These are phyloP conservation scores for Euphorbia peplus DNA, from an alignment of 345 rosid genomes.

Conservation along the genomic window DNA sequence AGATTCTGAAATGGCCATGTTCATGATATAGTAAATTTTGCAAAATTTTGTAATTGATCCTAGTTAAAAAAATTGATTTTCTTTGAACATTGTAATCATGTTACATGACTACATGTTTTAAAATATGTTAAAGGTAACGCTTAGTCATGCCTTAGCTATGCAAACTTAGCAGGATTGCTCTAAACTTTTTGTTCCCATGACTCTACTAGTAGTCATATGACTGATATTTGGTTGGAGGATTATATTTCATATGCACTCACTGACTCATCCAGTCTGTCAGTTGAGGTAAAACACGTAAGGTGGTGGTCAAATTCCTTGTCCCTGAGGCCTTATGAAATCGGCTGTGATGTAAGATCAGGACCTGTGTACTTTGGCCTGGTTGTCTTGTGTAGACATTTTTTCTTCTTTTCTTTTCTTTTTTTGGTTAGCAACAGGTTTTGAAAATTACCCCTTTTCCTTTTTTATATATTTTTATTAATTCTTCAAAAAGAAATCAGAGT, in stretches of 20 bases:
- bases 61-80: background rate
- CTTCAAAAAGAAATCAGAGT: background rate
- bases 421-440: background rate
- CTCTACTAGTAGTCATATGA: background rate
- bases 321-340: background rate
- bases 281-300: too few relatives aligned
- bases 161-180: background rate
- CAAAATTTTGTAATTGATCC: background rate
- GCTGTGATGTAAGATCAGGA: background rate
- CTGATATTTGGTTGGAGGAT: background rate
- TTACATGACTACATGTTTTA: background rate
- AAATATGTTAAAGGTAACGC: background rate
- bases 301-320: too few relatives aligned
- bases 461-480: background rate
- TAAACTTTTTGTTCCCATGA: background rate
- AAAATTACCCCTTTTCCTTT: background rate
- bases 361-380: background rate
- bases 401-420: background rate
- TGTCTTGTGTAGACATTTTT: background rate
- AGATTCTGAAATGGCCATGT: background rate
- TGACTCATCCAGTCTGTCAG: too few relatives aligned
- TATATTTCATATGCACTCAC: background rate
- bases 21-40: background rate
- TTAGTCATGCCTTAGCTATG: background rate
- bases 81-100: background rate